These are phyloP conservation scores for Ophiostoma piceae DNA, from an alignment of 2,329 filamentous ascomycete genomes.

Conservation along the genomic window DNA sequence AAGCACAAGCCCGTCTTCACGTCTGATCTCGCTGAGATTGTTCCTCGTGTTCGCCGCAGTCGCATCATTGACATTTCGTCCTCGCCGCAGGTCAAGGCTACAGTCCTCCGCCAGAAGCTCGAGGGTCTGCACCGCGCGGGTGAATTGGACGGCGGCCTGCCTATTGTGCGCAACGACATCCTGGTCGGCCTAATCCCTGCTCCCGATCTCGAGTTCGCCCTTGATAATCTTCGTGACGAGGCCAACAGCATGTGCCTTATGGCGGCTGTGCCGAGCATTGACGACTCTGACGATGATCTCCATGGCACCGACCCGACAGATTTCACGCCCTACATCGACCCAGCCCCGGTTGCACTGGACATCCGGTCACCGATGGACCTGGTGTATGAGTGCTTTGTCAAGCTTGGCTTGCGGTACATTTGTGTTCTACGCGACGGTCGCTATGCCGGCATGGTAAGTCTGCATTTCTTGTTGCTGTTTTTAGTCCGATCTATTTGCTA, in stretches of 20 bases:
- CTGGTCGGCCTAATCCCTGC: constrained; percentile 89
- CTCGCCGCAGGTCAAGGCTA: constrained; percentile 73
- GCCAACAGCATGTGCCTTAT: constrained; percentile 72
- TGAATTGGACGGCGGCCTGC: constrained; percentile 86
- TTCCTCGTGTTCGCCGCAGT: constrained; percentile 66
- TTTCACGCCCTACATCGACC: constrained; percentile 88
- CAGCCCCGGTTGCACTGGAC: constrained; percentile 81
- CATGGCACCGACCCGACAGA: constrained; percentile 60
- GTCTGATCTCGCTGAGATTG: constrained; percentile 79
- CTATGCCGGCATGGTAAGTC: constrained; percentile 78
- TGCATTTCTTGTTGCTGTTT: not conserved
- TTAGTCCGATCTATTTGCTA: not conserved
- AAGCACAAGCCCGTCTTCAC: constrained; percentile 91
- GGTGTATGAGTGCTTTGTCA: constrained; percentile 94
- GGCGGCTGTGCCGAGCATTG: constrained; percentile 59
- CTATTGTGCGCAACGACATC: constrained; percentile 72
- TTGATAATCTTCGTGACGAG: constrained; percentile 78
- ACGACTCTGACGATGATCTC: constrained; percentile 57
- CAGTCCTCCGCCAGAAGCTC: constrained; percentile 71
- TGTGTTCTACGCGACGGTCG: constrained; percentile 80
- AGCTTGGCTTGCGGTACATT: constrained; percentile 85
- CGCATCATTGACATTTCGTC: constrained; percentile 82
- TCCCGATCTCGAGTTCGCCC: constrained; percentile 85
- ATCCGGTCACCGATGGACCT: constrained; percentile 87
- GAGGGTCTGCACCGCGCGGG: constrained; percentile 76